phyloP scores from a whole-genome alignment of 2,329 filamentous ascomycete genomes.

The Cytospora mali region DNA sequence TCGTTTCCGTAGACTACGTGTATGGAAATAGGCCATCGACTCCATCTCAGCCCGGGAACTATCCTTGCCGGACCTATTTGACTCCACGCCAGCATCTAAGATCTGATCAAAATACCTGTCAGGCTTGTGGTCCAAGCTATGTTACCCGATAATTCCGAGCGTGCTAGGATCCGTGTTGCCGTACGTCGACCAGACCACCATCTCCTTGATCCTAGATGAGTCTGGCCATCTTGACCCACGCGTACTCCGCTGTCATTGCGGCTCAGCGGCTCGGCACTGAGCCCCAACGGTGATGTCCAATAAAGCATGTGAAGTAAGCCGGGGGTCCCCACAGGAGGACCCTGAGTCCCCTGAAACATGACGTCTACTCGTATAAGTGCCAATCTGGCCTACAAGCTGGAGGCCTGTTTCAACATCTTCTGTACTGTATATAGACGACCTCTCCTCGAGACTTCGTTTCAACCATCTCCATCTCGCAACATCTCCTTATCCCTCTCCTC shows the following conservation, averaged over 20 bases:
- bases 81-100: background rate
- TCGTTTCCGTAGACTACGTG: background rate
- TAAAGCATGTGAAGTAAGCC: conserved; percentile 1
- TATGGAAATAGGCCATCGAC: background rate
- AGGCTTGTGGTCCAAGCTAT: background rate
- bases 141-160: background rate
- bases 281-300: background rate
- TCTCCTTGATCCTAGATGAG: background rate
- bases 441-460: background rate
- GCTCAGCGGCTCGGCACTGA: background rate
- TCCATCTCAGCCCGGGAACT: background rate
- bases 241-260: background rate
- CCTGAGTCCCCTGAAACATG: conserved; percentile 21
- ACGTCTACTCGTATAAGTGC: conserved; percentile 17
- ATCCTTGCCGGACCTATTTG: background rate
- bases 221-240: background rate
- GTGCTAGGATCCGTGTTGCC: background rate
- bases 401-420: conserved; percentile 24
- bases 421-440: conserved; percentile 7
- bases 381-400: conserved; percentile 9
- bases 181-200: background rate
- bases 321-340: conserved; percentile 22
- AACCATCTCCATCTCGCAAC: background rate
- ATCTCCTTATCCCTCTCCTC: background rate
- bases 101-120: background rate